Evolutionary conservation across 257 asterid species (phyloP), one percentile per base, ranked within the genome.

Genomic region (Primulina eburnea): DNA sequence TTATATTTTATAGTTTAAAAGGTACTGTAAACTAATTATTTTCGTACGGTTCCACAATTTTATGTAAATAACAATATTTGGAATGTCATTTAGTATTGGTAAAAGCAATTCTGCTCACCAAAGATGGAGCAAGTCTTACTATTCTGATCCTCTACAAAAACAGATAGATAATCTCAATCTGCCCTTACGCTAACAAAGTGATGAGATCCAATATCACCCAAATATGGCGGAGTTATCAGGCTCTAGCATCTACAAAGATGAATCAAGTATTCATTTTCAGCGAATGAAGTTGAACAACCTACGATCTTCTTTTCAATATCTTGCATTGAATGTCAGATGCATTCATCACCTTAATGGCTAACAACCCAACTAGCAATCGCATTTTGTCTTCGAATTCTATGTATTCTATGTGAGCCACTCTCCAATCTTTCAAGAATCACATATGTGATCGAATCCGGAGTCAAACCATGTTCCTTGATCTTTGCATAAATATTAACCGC

Each of bases 311-410:
- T 14, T 50, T 50, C n/a, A n/a, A n/a, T n/a, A n/a, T n/a, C 21
- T 50, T 50, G 56, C 56, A 50, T 16, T 16, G 56, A 50, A 50
- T 50, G 3, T 50, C 73, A 16, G 18, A 37, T 21, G 58, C 34
- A 58, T 58, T 12, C 71, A 71, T 85, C 92, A 89, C 79, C 95
- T 80, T 38, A 93, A 81, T n/a, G 96, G 99, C 96, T 90, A 64
- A 93, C 95, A 68, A 93, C 86, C 99, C 97, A 93, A 67, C 99
- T 93, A 8, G 96, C 90, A 55, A 90, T 85, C 2, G 97, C 97
- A 72, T 78, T 85, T 81, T 93, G 81, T 71, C 84, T 87, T 12
- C 97, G 86, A 57, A 86, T 63, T 67, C 94, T 78, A 1, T 62
- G 69, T 6, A 69, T 68, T 81, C 83, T 81, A 59, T 72, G 74